Evolutionary conservation across 2,329 filamentous ascomycete genomes (phyloP).

Genomic region (Macrophomina pseudophaseolina): DNA sequence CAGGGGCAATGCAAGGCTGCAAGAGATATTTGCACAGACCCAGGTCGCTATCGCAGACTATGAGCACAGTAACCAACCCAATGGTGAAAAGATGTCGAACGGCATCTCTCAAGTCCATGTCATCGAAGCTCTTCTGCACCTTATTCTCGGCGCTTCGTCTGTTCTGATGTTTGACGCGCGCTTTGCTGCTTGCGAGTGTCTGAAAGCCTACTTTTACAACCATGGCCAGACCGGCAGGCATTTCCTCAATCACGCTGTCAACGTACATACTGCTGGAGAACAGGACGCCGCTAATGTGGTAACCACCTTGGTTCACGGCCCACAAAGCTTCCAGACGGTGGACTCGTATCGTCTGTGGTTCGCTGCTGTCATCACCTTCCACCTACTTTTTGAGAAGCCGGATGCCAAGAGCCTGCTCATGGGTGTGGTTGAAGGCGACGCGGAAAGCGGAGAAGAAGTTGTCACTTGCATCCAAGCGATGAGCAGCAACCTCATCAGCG

Average conservation of each 20-base stretch:
- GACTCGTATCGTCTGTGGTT: constrained; percentile 93
- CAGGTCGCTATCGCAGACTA: constrained; percentile 70
- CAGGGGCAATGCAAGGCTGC: constrained; percentile 75
- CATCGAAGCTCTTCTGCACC: constrained; percentile 87
- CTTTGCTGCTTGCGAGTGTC: constrained; percentile 83
- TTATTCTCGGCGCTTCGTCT: constrained; percentile 72
- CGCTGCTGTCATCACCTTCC: constrained; percentile 83
- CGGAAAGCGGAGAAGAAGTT: constrained; percentile 87
- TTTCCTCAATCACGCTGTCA: constrained; percentile 86
- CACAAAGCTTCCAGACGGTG: constrained; percentile 63
- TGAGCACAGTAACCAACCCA: constrained; percentile 61
- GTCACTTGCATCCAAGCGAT: constrained; percentile 92
- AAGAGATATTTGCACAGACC: constrained; percentile 59
- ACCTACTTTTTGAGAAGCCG: constrained; percentile 73
- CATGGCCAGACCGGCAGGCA: constrained; percentile 82
- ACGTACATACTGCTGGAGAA: constrained; percentile 76
- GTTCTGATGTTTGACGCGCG: constrained; percentile 77
- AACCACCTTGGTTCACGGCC: constrained; percentile 75
- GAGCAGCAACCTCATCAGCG: constrained; percentile 81
- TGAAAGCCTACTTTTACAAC: constrained; percentile 88
- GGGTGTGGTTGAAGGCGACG: constrained; percentile 85
- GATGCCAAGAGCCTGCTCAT: constrained; percentile 81
- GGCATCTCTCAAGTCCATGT: constrained; percentile 76
- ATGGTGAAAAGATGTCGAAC: constrained; percentile 56
- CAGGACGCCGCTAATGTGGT: constrained; percentile 86